A percentile compares a stretch with the other conserved stretches of the same genome.
Evolutionary conservation across 345 rosid genomes (phyloP).

Genomic region (Anacardium occidentale): DNA sequence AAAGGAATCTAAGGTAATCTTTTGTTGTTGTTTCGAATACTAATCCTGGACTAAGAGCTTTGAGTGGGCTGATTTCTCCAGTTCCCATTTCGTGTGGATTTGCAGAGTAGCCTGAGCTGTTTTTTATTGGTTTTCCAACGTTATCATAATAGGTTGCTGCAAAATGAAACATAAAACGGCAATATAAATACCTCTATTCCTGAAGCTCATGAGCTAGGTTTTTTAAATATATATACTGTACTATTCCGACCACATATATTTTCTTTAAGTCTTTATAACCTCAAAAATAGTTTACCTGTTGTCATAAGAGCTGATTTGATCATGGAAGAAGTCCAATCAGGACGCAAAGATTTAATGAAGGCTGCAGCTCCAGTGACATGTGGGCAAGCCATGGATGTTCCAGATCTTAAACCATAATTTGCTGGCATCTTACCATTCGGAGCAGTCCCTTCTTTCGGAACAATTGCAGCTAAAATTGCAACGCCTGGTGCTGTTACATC

Average conservation of each 20-base stretch:
- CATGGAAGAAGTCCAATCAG: conserved; percentile 61
- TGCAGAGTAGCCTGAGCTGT: conserved; percentile 42
- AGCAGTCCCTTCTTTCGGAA: conserved; percentile 39
- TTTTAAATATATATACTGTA: no score
- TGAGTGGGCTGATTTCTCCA: conserved; percentile 61
- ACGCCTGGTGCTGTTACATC: conserved; percentile 88
- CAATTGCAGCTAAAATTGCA: conserved; percentile 63
- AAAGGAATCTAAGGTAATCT: conserved; percentile 60
- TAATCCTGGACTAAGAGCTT: conserved; percentile 72
- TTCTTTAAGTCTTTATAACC: no score
- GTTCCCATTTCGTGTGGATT: conserved; percentile 67
- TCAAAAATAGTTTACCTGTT: conserved; percentile 38
- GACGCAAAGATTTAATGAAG: conserved; percentile 49
- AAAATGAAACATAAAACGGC: not conserved
- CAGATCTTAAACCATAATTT: conserved; percentile 50
- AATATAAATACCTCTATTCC: not conserved
- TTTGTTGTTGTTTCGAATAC: conserved; percentile 54
- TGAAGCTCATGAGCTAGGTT: no score
- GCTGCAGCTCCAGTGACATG: conserved; percentile 80
- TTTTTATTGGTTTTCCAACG: conserved; percentile 42
- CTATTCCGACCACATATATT: no score
- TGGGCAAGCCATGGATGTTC: conserved; percentile 93
- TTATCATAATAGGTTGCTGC: conserved; percentile 58
- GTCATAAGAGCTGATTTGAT: conserved; percentile 85
- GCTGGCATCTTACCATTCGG: conserved; percentile 34